Base-by-base conservation (phyloP, 2,329 filamentous ascomycete species). In the Xylariaceae sp. region DNA sequence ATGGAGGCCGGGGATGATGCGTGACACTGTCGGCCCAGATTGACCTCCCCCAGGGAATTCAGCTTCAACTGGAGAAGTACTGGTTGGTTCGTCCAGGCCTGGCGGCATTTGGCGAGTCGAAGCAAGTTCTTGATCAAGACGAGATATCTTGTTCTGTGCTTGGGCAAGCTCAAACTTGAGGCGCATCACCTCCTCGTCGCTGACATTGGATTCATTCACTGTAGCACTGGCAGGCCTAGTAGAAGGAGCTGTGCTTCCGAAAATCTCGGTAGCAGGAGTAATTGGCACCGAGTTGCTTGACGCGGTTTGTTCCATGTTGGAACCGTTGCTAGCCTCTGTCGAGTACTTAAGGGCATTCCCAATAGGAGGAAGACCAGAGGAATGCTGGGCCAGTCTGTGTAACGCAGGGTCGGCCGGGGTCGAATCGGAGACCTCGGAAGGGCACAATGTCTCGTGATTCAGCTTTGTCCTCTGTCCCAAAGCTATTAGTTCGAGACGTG, bases 311-410 rank as follows among this genome's bases (percentile, higher is more conserved):
- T 83, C 82, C 16, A 78, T 65, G 29, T 61, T 67, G 49, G 68
- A 70, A 28, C 72, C 66, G 58, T 76, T 76, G 26, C 67, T 55
- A 31, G 39, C 58, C 19, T 79, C 77, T 11, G 79, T 75, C 23
- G 67, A 59, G 8, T 68, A 67, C 56, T 80, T 82, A 39, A 84
- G 70, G 49, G 79, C 78, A 55, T 84, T 78, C 59, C 82, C 83
- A 68, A 89, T 85, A 71, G 85, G 81, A 47, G 78, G 79, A 46
- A 88, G 74, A n/a, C 80, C 71, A 39, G 78, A 77, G 67, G 88
- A 85, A 67, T 92, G 88, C 71, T 92, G 87, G n/a, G 85, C 85
- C 44, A 94, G 80, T 70, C 87, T 89, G 53, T 88, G 85, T 62
- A 92, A 78, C 48, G 92, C 83, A 58, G 87, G 87, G 67, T 95